Base-by-base conservation (phyloP, 2,329 filamentous ascomycete species). In the Penicillium sp. region DNA sequence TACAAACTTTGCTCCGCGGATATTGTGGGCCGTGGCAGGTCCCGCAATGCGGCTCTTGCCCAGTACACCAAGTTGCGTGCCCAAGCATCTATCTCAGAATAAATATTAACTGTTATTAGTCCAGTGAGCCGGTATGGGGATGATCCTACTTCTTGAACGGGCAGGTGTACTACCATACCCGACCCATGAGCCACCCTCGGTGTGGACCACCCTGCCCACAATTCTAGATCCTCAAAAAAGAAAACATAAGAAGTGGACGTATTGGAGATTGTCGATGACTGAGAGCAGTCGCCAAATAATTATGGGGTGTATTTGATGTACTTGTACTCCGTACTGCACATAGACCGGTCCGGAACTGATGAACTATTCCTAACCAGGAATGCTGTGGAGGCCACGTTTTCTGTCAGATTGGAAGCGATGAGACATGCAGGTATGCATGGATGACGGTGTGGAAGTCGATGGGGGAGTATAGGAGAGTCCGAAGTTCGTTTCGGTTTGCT, bases 361-460 rank as follows among this genome's bases (percentile, higher is more conserved):
- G 19, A 4, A 41, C 47, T 51, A 36, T 14, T 39, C 36, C 35
- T 35, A 24, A 24, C n/a, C 14, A 24, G 49, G 49, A 7, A n/a
- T 39, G 49, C 39, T 16, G 49, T 10, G 33, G 35, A 16, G 35
- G 49, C 58, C 43, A 55, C 51, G 54, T 54, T 57, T 50, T 58
- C 36, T 55, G 50, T 18, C 16, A 44, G 33, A 51, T 37, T 4
- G 18, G 27, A 14, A 2, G n/a, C 16, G n/a, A 27, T 19, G n/a
- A 50, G 35, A 56, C 33, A 54, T 35, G 54, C 47, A 37, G 18
- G 10, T 6, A 19, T 16, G 33, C 35, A 24, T 39, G 35, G 35
- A 51, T 18, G 19, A n/a, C 3, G 46, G 31, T 16, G 31, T 50
- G 3, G 6, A 22, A 9, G n/a, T 36, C 10, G 43, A 27, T 31